phyloP scores from a whole-genome alignment of 106 monocot genomes.

The Dioscorea alata region DNA sequence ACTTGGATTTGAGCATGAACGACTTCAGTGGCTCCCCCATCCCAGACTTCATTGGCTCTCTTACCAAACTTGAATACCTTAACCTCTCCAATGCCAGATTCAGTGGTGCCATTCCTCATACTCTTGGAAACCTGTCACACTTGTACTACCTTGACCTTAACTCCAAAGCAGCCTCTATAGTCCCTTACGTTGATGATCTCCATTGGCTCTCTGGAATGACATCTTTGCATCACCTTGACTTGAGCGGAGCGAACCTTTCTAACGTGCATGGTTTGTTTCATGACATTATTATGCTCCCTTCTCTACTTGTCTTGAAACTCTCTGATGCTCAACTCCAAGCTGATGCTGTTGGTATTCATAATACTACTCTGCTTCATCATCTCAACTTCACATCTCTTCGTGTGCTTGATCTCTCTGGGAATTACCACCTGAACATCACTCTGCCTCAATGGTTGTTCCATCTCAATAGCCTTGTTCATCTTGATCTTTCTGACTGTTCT shows the following conservation, averaged over 20 bases:
- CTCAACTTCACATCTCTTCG: neutral
- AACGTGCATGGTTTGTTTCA: neutral
- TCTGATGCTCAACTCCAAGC: neutral
- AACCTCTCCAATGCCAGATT: too few species aligned
- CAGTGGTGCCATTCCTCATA: too few species aligned
- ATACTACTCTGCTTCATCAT: neutral
- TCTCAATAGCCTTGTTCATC: neutral
- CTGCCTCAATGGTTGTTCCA: neutral
- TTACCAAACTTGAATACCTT: too few species aligned
- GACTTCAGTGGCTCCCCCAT: neutral
- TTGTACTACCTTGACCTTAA: too few species aligned
- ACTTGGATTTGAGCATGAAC: constrained; percentile 10
- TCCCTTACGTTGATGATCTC: too few species aligned
- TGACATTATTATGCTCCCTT: neutral
- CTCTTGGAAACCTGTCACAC: too few species aligned
- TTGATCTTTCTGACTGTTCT: neutral
- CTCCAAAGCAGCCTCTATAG: too few species aligned
- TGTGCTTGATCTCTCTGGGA: neutral
- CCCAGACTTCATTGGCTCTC: constrained; percentile 1
- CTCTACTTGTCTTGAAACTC: neutral
- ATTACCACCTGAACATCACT: neutral
- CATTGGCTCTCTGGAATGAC: neutral
- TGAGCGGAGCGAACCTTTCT: neutral
- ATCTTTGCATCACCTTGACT: constrained; percentile 3
- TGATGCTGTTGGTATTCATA: neutral